Conservation (phyloP, 306 rosid genomes). For the Vachellia pachyceras region DNA sequence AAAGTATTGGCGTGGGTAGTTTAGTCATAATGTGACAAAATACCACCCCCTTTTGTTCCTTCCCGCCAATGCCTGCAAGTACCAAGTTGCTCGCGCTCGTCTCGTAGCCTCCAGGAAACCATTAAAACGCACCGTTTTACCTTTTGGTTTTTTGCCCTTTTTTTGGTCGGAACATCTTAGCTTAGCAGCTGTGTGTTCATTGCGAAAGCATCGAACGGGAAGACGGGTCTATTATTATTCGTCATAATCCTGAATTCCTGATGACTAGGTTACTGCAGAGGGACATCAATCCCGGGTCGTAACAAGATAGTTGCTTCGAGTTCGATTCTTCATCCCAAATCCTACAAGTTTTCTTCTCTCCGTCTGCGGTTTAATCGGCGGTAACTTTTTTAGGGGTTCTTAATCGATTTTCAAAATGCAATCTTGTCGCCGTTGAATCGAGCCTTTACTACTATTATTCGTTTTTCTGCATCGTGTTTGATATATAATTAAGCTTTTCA, state of each 20-base stretch:
- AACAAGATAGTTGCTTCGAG: not conserved
- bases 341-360: not conserved
- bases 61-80: not conserved
- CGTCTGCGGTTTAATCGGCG: not conserved
- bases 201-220: not conserved
- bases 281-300: not conserved
- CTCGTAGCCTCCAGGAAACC: not conserved
- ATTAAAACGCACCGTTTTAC: not conserved
- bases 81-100: not conserved
- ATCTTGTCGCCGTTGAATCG: not conserved
- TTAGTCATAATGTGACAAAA: not conserved
- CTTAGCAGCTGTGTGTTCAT: not conserved
- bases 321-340: not conserved
- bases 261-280: not conserved
- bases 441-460: not conserved
- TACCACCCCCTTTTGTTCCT: too few species aligned
- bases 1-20: not conserved
- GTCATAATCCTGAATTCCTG: not conserved
- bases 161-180: too few species aligned
- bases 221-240: not conserved
- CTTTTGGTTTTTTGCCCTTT: not conserved
- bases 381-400: constrained; percentile 22
- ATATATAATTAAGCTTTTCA: not conserved
- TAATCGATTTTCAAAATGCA: not conserved
- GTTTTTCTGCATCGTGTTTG: not conserved